Percentiles rank a stretch among this genome's conserved stretches.
Conservation (phyloP, 257 asterid genomes). For the Mentha longifolia region DNA sequence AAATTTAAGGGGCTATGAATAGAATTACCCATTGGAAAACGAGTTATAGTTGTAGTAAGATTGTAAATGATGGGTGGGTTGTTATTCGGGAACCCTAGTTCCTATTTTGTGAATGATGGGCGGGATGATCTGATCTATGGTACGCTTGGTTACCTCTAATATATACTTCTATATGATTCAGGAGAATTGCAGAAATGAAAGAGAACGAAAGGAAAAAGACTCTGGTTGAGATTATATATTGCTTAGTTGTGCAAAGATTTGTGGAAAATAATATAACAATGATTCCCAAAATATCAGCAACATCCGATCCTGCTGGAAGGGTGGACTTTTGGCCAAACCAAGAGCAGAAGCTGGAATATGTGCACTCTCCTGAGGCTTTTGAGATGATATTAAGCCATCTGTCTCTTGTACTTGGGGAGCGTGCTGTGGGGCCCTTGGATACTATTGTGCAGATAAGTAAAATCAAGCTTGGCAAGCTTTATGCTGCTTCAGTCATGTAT, state of each 20-base stretch:
- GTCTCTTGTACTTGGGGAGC: slow-evolving; percentile 78
- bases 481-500: slow-evolving; percentile 94
- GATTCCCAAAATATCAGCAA: slow-evolving; percentile 73
- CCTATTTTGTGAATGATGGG: no score
- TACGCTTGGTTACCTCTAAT: slow-evolving; percentile 18
- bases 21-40: no score
- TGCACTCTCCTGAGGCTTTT: slow-evolving; percentile 90
- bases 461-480: slow-evolving; percentile 91
- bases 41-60: no score
- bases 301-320: slow-evolving; percentile 80
- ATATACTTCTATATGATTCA: slow-evolving; percentile 40
- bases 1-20: no score
- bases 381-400: slow-evolving; percentile 91
- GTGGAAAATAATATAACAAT: slow-evolving; percentile 61
- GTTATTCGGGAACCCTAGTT: no score
- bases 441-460: slow-evolving; percentile 73
- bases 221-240: slow-evolving; percentile 78
- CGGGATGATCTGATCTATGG: neutral
- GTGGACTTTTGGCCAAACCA: slow-evolving; percentile 91
- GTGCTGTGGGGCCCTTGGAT: slow-evolving; percentile 69
- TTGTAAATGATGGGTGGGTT: no score
- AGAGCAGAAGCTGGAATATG: slow-evolving; percentile 77
- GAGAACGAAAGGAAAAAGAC: slow-evolving; percentile 79
- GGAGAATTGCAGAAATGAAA: slow-evolving; percentile 93
- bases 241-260: slow-evolving; percentile 79